These are phyloP conservation scores for Boletus insuetus DNA, from an alignment of 768 basidiomycete species.

Conservation along the genomic window DNA sequence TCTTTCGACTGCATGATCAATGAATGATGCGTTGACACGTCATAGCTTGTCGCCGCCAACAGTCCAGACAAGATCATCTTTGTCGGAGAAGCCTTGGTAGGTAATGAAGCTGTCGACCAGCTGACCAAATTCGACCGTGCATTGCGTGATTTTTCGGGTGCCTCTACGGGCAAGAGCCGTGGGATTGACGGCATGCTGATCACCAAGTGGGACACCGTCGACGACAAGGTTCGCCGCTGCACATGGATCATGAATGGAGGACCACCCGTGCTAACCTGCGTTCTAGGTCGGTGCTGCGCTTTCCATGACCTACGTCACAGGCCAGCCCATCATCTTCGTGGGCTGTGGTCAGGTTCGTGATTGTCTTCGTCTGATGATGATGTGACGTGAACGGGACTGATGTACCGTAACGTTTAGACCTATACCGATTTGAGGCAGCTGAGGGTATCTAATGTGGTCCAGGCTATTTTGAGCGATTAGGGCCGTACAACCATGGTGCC, in stretches of 20 bases:
- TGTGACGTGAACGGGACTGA: slow-evolving; percentile 10
- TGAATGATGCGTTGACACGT: not conserved
- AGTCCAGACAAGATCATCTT: slow-evolving; percentile 97
- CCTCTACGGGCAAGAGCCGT: slow-evolving; percentile 63
- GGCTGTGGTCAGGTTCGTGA: slow-evolving; percentile 88
- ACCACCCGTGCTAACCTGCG: not conserved
- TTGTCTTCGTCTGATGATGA: not conserved
- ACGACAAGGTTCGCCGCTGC: slow-evolving; percentile 71
- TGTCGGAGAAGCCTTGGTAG: slow-evolving; percentile 96
- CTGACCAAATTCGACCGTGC: slow-evolving; percentile 95
- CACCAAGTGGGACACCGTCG: slow-evolving; percentile 99
- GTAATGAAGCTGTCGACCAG: slow-evolving; percentile 99
- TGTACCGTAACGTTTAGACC: slow-evolving; percentile 49
- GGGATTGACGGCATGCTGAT: slow-evolving; percentile 98
- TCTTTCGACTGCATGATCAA: not conserved
- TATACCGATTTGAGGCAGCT: slow-evolving; percentile 95
- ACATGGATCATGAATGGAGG: not conserved
- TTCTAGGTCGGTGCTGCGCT: slow-evolving; percentile 92
- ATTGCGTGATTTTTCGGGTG: slow-evolving; percentile 85
- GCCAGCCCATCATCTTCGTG: slow-evolving; percentile 97
- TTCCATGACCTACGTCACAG: slow-evolving; percentile 99
- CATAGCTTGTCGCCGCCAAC: slow-evolving; percentile 86
- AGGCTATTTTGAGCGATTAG: slow-evolving; percentile 82
- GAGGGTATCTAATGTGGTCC: slow-evolving; percentile 88
- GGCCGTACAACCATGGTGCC: not conserved